Conservation (phyloP, 148 eudicot species). For the Amaranthus palmeri region DNA sequence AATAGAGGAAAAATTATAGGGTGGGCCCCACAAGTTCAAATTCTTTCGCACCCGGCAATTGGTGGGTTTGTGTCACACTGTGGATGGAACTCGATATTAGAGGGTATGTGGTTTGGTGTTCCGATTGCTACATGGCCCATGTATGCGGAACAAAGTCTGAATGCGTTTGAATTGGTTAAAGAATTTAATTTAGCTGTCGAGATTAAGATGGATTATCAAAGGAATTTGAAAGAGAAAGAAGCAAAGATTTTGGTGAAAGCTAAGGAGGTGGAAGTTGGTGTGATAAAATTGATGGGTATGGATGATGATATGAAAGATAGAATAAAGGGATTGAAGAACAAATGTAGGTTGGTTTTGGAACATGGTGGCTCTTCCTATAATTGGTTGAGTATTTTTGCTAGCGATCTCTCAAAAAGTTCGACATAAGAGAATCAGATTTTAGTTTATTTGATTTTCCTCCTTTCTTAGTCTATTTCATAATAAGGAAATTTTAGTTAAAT, state of each 20-base stretch:
- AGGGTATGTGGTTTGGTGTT: constrained; percentile 35
- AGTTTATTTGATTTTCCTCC: too few species aligned
- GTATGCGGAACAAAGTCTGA: constrained; percentile 40
- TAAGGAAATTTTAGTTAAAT: too few species aligned
- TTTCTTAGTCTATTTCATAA: too few species aligned
- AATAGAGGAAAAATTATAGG: constrained; percentile 30
- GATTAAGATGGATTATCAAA: constrained; percentile 32
- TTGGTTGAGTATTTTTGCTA: constrained; percentile 10
- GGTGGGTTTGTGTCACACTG: constrained; percentile 54
- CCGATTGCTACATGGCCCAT: constrained; percentile 44
- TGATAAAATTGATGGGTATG: constrained; percentile 24
- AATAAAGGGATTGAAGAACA: constrained; percentile 14
- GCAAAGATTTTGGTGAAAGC: constrained; percentile 18
- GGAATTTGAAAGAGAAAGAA: background rate
- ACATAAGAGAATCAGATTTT: too few species aligned
- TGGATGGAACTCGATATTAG: constrained; percentile 51
- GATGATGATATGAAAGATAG: constrained; percentile 3
- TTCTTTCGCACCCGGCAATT: constrained; percentile 28
- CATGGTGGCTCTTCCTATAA: constrained; percentile 31
- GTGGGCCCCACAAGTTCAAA: constrained; percentile 37
- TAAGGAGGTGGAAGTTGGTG: constrained; percentile 27
- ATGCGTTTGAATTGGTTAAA: constrained; percentile 35
- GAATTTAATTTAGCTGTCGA: constrained; percentile 30
- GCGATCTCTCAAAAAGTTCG: background rate
- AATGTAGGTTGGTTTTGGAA: constrained; percentile 18